Evolutionary conservation across 2,329 filamentous ascomycete genomes (phyloP).

Genomic region (Geosmithia morbida): DNA sequence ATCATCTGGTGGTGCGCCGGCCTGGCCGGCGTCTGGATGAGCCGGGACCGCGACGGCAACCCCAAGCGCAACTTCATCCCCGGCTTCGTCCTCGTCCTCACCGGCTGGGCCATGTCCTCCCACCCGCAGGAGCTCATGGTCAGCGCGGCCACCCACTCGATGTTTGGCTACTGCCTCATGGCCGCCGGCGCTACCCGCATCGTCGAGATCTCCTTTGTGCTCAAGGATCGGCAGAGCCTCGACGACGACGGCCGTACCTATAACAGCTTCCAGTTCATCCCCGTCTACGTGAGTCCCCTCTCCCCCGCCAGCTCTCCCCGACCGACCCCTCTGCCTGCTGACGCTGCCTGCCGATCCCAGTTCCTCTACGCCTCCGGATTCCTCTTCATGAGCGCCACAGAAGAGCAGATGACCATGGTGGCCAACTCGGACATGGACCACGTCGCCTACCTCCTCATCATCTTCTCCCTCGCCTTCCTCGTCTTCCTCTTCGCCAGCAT

Average conservation of each 20-base stretch:
- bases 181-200: slow-evolving; percentile 70
- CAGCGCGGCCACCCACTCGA: slow-evolving; percentile 73
- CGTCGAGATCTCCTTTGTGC: slow-evolving; percentile 80
- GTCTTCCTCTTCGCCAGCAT: slow-evolving; percentile 85
- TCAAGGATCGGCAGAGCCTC: slow-evolving; percentile 54
- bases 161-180: slow-evolving; percentile 96
- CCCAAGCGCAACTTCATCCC: slow-evolving; percentile 91
- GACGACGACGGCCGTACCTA: slow-evolving; percentile 54
- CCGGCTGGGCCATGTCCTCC: slow-evolving; percentile 88
- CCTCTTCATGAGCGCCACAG: slow-evolving; percentile 93
- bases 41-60: slow-evolving; percentile 64
- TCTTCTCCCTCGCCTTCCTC: slow-evolving; percentile 82
- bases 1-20: slow-evolving; percentile 97
- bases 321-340: slow-evolving; percentile 2
- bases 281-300: slow-evolving; percentile 36
- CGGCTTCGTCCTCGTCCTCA: slow-evolving; percentile 78
- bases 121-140: slow-evolving; percentile 76
- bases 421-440: slow-evolving; percentile 64
- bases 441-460: slow-evolving; percentile 80
- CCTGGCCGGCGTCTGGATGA: slow-evolving; percentile 83
- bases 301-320: background rate
- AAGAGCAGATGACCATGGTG: slow-evolving; percentile 83
- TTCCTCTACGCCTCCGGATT: slow-evolving; percentile 86
- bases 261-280: slow-evolving; percentile 44
- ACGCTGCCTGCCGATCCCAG: no score